Conservation (phyloP, 2,329 filamentous ascomycete genomes). For the Nothomitra cinnamomea region DNA sequence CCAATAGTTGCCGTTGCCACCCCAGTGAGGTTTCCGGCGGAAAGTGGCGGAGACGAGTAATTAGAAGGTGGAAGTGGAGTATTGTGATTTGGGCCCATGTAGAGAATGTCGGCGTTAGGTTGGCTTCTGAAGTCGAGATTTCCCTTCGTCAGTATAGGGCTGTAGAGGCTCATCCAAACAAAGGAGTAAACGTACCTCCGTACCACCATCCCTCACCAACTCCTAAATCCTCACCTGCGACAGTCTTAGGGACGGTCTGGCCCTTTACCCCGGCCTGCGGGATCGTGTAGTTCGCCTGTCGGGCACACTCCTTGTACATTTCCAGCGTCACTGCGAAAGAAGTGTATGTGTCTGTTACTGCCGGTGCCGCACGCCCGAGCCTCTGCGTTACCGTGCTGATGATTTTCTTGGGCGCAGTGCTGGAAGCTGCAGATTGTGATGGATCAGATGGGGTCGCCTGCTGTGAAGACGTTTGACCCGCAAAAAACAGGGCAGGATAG, state of each 20-base stretch:
- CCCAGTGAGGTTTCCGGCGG: slow-evolving; percentile 48
- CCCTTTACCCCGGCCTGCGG: slow-evolving; percentile 48
- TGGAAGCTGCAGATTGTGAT: not conserved
- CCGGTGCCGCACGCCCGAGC: slow-evolving; percentile 20
- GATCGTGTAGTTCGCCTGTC: slow-evolving; percentile 60
- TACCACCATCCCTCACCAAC: slow-evolving; percentile 66
- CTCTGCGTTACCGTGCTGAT: not conserved
- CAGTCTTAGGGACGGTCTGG: slow-evolving; percentile 50
- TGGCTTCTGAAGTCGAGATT: slow-evolving; percentile 42
- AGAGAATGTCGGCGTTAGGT: slow-evolving; percentile 72
- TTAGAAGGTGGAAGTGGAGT: slow-evolving; percentile 86
- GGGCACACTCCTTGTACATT: slow-evolving; percentile 59
- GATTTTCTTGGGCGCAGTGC: not conserved
- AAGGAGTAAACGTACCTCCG: slow-evolving; percentile 38
- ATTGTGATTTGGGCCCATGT: slow-evolving; percentile 95
- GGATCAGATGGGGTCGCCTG: not conserved
- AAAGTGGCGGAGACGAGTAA: slow-evolving; percentile 66
- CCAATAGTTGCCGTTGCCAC: slow-evolving; percentile 80
- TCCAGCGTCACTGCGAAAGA: slow-evolving; percentile 65
- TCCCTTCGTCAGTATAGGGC: slow-evolving; percentile 9
- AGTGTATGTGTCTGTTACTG: slow-evolving; percentile 49
- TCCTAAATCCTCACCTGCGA: slow-evolving; percentile 70
- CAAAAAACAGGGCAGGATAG: too few species aligned
- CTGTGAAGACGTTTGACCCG: too few species aligned
- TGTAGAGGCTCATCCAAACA: not conserved